A percentile compares a stretch with the other conserved stretches of the same genome.
Evolutionary conservation across 345 rosid species (phyloP).

Genomic region (Lepidium africanum): DNA sequence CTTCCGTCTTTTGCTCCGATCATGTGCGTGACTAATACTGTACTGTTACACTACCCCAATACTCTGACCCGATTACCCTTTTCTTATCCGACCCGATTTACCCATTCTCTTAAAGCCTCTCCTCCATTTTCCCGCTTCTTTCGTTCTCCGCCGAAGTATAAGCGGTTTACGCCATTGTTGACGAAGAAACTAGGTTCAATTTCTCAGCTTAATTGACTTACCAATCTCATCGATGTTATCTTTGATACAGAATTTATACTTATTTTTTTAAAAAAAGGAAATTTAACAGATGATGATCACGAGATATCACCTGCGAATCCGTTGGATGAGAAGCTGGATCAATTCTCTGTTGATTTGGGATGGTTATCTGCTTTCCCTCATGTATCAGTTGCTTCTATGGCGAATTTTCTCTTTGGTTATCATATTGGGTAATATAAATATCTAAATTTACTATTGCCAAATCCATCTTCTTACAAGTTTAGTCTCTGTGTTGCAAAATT

Average conservation of each 20-base stretch:
- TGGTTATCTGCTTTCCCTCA: conserved; percentile 74
- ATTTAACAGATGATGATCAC: conserved; percentile 17
- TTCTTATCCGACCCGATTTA: not conserved
- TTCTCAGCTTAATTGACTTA: not conserved
- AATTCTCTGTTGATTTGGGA: conserved; percentile 36
- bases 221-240: not conserved
- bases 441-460: not conserved
- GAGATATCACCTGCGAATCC: conserved; percentile 11
- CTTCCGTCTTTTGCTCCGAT: conserved; percentile 13
- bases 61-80: conserved; percentile 16
- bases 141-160: conserved; percentile 18
- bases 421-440: conserved; percentile 51
- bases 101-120: not conserved
- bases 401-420: conserved; percentile 76
- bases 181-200: conserved; percentile 27
- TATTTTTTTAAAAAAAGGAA: no score
- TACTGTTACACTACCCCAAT: conserved; percentile 23
- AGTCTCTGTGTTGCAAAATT: not conserved
- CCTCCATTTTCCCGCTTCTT: not conserved
- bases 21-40: conserved; percentile 27
- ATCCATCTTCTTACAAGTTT: not conserved
- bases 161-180: conserved; percentile 18
- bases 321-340: conserved; percentile 18
- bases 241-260: no score
- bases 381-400: conserved; percentile 56